Evolutionary conservation across 352 stramenopile genomes (phyloP), one percentile per base, ranked within the genome.

Genomic region (Globisporangium acanthophoron): DNA sequence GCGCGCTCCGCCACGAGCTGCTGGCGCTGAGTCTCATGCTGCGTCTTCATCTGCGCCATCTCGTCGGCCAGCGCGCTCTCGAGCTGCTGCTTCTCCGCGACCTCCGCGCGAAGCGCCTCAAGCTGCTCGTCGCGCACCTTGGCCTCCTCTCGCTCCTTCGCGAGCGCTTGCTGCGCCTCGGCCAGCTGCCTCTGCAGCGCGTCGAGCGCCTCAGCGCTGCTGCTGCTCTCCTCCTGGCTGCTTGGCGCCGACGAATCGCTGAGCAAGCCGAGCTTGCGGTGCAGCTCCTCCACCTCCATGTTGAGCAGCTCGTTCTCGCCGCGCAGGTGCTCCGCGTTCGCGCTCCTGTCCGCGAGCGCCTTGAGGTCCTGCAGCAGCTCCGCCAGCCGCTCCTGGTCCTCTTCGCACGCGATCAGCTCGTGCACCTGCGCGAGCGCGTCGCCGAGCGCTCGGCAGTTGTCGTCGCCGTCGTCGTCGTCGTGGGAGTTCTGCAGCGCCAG

Each of bases 291-390:
- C 3, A 78, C 54, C 20, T 74, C 70, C 66, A 79, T 69, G 41
- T 75, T 65, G n/a, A 80, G 56, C 33, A 69, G 35, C 45, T 74
- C 54, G 27, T 87, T 74, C 43, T 76, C 72, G 18, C 78, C 65
- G 6, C 65, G 31, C n/a, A 69, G 54, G 49, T 49, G 12, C 53
- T 64, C 65, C 21, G 64, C 56, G 31, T 75, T 50, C 29, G 56
- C 15, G 6, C 69, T 69, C 21, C 51, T 40, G 3, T 61, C 46
- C 52, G 69, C 65, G 39, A 85, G 51, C 3, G 45, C 53, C 39
- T 63, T 62, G 20, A 78, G 66, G 12, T 83, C 66, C 12, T 49
- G 39, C 31, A 83, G 54, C 5, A 85, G 37, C 16, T 71, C 70
- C 44, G 57, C 56, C 20, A 73, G 61, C 12, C 53, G 60, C 27